A percentile compares a stretch with the other conserved stretches of the same genome.
Conservation (phyloP, 2,329 filamentous ascomycete genomes). For the Clarireedia homoeocarpa region DNA sequence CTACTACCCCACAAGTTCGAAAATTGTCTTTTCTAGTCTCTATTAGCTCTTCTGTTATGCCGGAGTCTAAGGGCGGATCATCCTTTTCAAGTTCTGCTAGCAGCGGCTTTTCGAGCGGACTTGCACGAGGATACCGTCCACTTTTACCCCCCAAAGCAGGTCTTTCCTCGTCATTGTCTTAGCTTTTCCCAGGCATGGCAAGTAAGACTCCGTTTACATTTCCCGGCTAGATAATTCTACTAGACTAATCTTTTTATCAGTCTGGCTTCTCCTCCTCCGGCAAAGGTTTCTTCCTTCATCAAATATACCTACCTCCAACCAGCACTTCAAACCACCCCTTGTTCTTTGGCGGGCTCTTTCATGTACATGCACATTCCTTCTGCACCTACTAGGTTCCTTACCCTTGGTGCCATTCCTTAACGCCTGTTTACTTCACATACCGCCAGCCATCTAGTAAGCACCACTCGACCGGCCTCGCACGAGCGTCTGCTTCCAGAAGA, state of each 20-base stretch:
- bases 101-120: not conserved
- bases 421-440: conserved; percentile 13
- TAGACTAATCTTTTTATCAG: not conserved
- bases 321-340: conserved; percentile 20
- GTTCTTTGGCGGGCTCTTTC: conserved; percentile 1
- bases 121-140: not conserved
- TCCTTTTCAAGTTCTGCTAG: not conserved
- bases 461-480: conserved; percentile 15
- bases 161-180: not conserved
- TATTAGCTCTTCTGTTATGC: conserved; percentile 1
- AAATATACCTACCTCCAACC: conserved; percentile 13
- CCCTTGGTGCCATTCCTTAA: conserved; percentile 19
- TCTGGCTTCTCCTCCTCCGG: not conserved
- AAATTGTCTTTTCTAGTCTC: not conserved
- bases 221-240: not conserved
- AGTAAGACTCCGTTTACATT: not conserved
- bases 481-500: conserved; percentile 28
- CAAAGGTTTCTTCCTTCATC: not conserved
- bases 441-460: conserved; percentile 17
- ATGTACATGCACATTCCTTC: conserved; percentile 18
- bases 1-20: conserved; percentile 23
- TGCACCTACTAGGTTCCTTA: conserved; percentile 21
- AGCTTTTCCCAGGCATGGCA: not conserved
- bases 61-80: not conserved
- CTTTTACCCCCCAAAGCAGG: not conserved